Evolutionary conservation across 768 basidiomycete species (phyloP).

Genomic region (Lactarius trivialis): DNA sequence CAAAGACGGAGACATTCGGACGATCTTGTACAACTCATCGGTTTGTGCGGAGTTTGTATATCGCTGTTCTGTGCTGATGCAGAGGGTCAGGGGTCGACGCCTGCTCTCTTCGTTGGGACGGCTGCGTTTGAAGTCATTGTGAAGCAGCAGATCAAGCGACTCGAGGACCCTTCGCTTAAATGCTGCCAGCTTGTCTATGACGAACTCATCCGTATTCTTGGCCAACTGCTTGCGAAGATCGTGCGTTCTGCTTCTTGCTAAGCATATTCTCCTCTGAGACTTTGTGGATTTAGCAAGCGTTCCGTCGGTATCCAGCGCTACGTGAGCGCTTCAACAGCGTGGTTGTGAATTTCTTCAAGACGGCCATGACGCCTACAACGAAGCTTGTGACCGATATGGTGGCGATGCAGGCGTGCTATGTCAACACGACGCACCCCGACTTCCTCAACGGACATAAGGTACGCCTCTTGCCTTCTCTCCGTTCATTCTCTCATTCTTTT

Average conservation of each 20-base stretch:
- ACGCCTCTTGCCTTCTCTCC: conserved; percentile 4
- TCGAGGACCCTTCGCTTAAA: conserved; percentile 90
- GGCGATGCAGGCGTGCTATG: conserved; percentile 97
- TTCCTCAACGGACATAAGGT: conserved; percentile 95
- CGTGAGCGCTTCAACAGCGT: conserved; percentile 93
- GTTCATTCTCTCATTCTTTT: conserved; percentile 6
- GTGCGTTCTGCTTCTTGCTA: conserved; percentile 39
- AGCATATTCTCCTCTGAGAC: background rate
- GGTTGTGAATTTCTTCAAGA: conserved; percentile 96
- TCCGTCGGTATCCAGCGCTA: conserved; percentile 94
- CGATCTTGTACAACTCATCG: conserved; percentile 94
- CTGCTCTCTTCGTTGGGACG: conserved; percentile 93
- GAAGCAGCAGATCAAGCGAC: conserved; percentile 95
- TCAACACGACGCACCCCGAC: conserved; percentile 99
- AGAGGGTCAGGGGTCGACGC: conserved; percentile 77
- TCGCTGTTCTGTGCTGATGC: background rate
- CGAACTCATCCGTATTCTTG: conserved; percentile 92
- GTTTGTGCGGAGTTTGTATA: conserved; percentile 41
- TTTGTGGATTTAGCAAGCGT: conserved; percentile 62
- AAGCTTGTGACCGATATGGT: conserved; percentile 94
- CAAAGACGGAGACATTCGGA: conserved; percentile 96
- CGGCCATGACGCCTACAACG: conserved; percentile 86
- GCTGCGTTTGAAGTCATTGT: conserved; percentile 98
- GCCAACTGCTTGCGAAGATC: conserved; percentile 84
- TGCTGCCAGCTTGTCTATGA: conserved; percentile 96